Percentiles rank a stretch among this genome's conserved stretches.
These are phyloP conservation scores for Hemileccinum rubropunctum DNA, from an alignment of 768 basidiomycete species.

Conservation along the genomic window DNA sequence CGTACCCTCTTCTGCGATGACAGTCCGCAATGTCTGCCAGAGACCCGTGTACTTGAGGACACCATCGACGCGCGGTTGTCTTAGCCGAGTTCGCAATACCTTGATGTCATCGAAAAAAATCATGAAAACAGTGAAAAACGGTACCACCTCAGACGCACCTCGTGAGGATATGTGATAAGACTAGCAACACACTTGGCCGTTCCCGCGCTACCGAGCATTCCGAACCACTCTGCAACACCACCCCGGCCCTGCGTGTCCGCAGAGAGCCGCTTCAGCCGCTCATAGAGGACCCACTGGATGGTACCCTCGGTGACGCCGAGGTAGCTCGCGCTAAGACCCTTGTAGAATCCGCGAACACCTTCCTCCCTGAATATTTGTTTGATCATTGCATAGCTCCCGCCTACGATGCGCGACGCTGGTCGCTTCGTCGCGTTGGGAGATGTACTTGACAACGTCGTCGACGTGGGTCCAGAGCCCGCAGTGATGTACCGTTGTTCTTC, in stretches of 20 bases:
- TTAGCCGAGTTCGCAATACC: slow-evolving; percentile 89
- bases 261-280: slow-evolving; percentile 77
- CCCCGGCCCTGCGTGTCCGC: slow-evolving; percentile 52
- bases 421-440: slow-evolving; percentile 4
- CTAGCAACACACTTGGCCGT: slow-evolving; percentile 92
- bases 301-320: slow-evolving; percentile 94
- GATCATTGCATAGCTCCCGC: slow-evolving; percentile 61
- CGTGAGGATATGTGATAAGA: slow-evolving; percentile 96
- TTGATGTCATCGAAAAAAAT: slow-evolving; percentile 25
- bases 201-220: slow-evolving; percentile 88
- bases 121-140: neutral
- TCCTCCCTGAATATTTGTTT: slow-evolving; percentile 75
- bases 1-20: slow-evolving; percentile 88
- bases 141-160: slow-evolving; percentile 49
- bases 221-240: slow-evolving; percentile 63
- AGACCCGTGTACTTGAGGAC: slow-evolving; percentile 85
- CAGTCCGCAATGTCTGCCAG: slow-evolving; percentile 75
- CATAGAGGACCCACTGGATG: slow-evolving; percentile 97
- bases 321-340: slow-evolving; percentile 92
- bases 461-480: neutral
- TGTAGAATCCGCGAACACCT: slow-evolving; percentile 88
- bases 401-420: slow-evolving; percentile 33
- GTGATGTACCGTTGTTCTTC: slow-evolving; percentile 26
- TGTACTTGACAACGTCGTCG: neutral
- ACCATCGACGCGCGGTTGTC: slow-evolving; percentile 82